A percentile compares a stretch with the other conserved stretches of the same genome.
phyloP scores from a whole-genome alignment of 257 asterid species.

The Solanum habrochaites region DNA sequence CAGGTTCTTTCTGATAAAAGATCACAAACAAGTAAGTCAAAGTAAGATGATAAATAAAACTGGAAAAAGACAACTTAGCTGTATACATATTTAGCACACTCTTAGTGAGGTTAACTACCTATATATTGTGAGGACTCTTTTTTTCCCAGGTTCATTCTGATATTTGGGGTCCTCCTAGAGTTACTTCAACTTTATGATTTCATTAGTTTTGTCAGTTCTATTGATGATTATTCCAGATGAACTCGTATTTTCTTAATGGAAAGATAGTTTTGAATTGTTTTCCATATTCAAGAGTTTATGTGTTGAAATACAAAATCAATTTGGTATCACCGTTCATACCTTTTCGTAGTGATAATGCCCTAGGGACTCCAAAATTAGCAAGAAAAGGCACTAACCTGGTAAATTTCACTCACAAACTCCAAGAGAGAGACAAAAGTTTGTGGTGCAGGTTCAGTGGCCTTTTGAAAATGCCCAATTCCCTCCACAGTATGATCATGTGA shows the following conservation, averaged over 20 bases:
- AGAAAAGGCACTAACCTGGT: slow-evolving; percentile 47
- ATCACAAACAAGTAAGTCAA: slow-evolving; percentile 1
- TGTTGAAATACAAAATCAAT: neutral
- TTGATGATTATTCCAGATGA: neutral
- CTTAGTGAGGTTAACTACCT: neutral
- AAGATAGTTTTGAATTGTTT: neutral
- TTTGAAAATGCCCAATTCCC: slow-evolving; percentile 39
- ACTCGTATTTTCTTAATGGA: neutral
- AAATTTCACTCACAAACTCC: slow-evolving; percentile 93
- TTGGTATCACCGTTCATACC: neutral
- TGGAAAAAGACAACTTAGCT: neutral
- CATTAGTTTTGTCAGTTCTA: neutral
- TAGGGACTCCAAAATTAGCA: neutral
- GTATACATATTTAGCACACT: neutral
- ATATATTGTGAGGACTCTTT: neutral
- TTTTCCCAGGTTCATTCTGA: neutral
- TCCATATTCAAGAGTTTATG: neutral
- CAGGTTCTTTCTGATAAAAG: slow-evolving; percentile 76
- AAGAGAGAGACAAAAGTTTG: slow-evolving; percentile 78
- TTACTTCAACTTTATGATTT: neutral
- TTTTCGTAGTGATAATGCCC: neutral
- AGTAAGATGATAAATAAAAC: neutral
- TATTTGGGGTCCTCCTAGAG: neutral
- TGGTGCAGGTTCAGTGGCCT: slow-evolving; percentile 30
- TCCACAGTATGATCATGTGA: slow-evolving; percentile 48